Evolutionary conservation across 2,329 filamentous ascomycete genomes (phyloP), one percentile per base, ranked within the genome.

Genomic region (Ceratocystis cacaofunesta): DNA sequence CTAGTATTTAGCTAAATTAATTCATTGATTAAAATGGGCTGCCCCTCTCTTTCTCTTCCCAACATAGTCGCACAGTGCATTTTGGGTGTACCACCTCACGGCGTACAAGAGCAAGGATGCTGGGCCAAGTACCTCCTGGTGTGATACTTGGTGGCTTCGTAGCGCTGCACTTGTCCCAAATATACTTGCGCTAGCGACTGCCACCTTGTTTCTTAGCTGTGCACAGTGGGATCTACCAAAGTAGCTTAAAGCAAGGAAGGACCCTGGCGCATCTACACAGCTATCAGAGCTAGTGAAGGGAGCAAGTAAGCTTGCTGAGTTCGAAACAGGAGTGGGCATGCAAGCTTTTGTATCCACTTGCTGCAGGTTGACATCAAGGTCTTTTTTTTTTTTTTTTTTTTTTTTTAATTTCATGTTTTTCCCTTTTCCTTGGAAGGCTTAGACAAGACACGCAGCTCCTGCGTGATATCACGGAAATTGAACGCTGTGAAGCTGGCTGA

Each of bases 81-180:
- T 44, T 61, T 41, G 36, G 10, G 25, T 61, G 58, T 22, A 25
- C 36, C 44, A 61, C 36, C 36, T 61, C 60, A 44, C 43, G 58
- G 58, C 36, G 60, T 43, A 61, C 60, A 61, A 41, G 36, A 44
- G 36, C 32, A 61, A 61, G 36, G 36, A 25, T 44, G 25, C 6
- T 46, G 41, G 60, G 60, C 36, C 22, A 48, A 30, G 61, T 62
- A 48, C 41, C 22, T 62, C 48, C 61, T 62, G 43, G 61, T 25
- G 43, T 48, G n/a, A 25, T 41, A 62, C 46, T 58, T 58, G 52
- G 52, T 58, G 52, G 52, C 52, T 36, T 58, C 17, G 52, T 58
- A 58, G 52, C 15, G 52, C 52, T 58, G 52, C 25, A 32, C 25
- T 44, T 25, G 41, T 48, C 43, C 41, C 41, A 48, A 50, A 22